Conservation (phyloP, 768 basidiomycete species). For the Tulasnella sp. region DNA sequence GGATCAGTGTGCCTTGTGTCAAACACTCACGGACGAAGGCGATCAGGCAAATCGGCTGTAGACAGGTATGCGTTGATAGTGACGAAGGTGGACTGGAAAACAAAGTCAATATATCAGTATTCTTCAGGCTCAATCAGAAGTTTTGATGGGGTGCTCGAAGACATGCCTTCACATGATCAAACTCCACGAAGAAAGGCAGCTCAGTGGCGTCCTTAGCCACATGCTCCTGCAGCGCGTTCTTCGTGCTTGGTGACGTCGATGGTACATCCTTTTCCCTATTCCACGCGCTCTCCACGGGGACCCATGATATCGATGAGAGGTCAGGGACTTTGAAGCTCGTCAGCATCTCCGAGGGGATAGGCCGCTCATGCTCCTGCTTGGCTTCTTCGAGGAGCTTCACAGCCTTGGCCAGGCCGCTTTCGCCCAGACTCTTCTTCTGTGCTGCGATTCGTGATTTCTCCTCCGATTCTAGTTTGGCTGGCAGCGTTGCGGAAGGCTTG, state of each 20-base stretch:
- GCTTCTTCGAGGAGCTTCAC: conserved; percentile 62
- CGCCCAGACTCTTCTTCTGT: conserved; percentile 61
- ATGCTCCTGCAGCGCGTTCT: conserved; percentile 42
- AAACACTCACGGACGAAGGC: conserved; percentile 57
- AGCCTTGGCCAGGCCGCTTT: conserved; percentile 64
- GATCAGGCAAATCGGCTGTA: conserved; percentile 54
- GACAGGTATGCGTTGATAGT: conserved; percentile 71
- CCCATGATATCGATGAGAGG: conserved; percentile 87
- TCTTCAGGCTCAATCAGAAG: conserved; percentile 13
- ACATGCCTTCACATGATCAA: conserved; percentile 78
- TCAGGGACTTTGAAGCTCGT: conserved; percentile 83
- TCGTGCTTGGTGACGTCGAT: conserved; percentile 25
- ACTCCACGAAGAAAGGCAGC: conserved; percentile 84
- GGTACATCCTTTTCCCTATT: conserved; percentile 36
- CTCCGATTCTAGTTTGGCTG: conserved; percentile 64
- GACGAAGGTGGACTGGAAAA: conserved; percentile 77
- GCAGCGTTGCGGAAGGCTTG: conserved; percentile 76
- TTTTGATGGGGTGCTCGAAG: neutral
- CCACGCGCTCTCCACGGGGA: conserved; percentile 58
- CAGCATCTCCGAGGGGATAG: conserved; percentile 72
- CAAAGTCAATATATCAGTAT: neutral
- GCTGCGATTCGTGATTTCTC: conserved; percentile 66
- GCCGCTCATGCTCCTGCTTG: conserved; percentile 72
- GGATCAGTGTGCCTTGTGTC: too few species aligned
- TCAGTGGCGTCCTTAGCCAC: conserved; percentile 54